These are phyloP conservation scores for Daldinia childiae DNA, from an alignment of 495 filamentous ascomycete genomes.

Conservation along the genomic window DNA sequence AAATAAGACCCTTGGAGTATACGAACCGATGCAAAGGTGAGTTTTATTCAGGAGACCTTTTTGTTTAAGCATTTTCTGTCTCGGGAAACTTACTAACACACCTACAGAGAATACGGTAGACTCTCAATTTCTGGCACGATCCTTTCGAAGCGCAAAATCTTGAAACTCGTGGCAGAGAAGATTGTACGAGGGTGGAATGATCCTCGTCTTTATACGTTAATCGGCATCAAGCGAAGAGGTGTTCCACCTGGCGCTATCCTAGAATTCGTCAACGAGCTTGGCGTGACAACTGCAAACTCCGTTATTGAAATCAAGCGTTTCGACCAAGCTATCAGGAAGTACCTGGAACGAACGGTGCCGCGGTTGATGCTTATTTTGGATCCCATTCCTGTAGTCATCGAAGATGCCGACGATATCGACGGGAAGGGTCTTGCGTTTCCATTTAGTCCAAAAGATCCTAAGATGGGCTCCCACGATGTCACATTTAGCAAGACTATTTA, in stretches of 20 bases:
- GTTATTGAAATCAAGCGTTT: constrained; percentile 79
- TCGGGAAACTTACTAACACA: constrained; percentile 39
- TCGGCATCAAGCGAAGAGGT: constrained; percentile 81
- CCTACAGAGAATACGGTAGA: constrained; percentile 67
- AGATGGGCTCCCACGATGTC: constrained; percentile 60
- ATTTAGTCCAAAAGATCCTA: constrained; percentile 77
- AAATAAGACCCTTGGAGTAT: constrained; percentile 72
- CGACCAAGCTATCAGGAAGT: constrained; percentile 79
- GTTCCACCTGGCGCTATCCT: constrained; percentile 88
- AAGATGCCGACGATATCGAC: constrained; percentile 75
- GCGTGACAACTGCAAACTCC: constrained; percentile 79
- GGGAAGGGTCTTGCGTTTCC: constrained; percentile 66
- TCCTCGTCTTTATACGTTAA: constrained; percentile 88
- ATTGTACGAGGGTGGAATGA: constrained; percentile 89
- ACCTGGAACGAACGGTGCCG: constrained; percentile 85
- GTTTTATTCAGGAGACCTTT: background rate
- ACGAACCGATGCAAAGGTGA: constrained; percentile 82
- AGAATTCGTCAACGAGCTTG: constrained; percentile 86
- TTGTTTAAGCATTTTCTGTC: constrained; percentile 35
- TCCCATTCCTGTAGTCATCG: constrained; percentile 80
- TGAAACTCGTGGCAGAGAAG: constrained; percentile 74
- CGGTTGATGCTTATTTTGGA: constrained; percentile 88
- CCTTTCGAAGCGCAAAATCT: constrained; percentile 83
- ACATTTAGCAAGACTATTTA: constrained; percentile 88
- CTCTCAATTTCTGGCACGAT: constrained; percentile 84